These are phyloP conservation scores for Nakazawaea siamensis DNA, from an alignment of 805 yeast species.

Conservation along the genomic window DNA sequence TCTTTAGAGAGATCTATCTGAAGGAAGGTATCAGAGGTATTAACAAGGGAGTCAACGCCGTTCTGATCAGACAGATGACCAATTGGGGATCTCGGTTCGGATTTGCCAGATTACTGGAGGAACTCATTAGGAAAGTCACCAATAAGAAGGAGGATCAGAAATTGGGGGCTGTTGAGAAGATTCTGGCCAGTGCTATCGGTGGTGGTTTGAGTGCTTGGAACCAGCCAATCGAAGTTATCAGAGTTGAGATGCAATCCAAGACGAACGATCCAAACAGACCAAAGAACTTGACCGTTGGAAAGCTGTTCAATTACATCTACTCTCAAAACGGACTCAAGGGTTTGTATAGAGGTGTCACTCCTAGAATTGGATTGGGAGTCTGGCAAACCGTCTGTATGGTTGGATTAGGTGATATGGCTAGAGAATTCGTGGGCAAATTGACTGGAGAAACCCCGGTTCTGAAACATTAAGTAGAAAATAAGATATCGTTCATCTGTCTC, in stretches of 20 bases:
- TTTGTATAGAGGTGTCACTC: slow-evolving; percentile 92
- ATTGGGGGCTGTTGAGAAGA: slow-evolving; percentile 71
- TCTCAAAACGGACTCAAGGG: slow-evolving; percentile 79
- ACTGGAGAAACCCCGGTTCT: slow-evolving; percentile 52
- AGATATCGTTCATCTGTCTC: slow-evolving; percentile 22
- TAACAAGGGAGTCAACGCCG: slow-evolving; percentile 44
- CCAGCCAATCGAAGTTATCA: slow-evolving; percentile 95
- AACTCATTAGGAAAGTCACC: slow-evolving; percentile 55
- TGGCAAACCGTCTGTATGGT: slow-evolving; percentile 99
- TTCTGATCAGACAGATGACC: slow-evolving; percentile 75
- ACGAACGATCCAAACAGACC: slow-evolving; percentile 95
- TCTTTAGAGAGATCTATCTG: slow-evolving; percentile 73
- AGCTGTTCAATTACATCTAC: slow-evolving; percentile 80
- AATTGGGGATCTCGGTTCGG: slow-evolving; percentile 99
- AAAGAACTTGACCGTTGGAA: slow-evolving; percentile 70
- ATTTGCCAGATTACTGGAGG: slow-evolving; percentile 85
- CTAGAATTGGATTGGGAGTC: slow-evolving; percentile 91
- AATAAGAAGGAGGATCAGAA: slow-evolving; percentile 54
- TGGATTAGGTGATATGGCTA: slow-evolving; percentile 92
- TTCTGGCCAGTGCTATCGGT: slow-evolving; percentile 81
- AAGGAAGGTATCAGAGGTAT: slow-evolving; percentile 92
- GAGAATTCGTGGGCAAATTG: slow-evolving; percentile 53
- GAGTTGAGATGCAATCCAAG: slow-evolving; percentile 97
- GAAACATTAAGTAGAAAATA: slow-evolving; percentile 9
- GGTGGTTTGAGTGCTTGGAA: slow-evolving; percentile 99